Evolutionary conservation across 306 rosid genomes (phyloP), one percentile per base, ranked within the genome.

Genomic region (Argentina anserina): DNA sequence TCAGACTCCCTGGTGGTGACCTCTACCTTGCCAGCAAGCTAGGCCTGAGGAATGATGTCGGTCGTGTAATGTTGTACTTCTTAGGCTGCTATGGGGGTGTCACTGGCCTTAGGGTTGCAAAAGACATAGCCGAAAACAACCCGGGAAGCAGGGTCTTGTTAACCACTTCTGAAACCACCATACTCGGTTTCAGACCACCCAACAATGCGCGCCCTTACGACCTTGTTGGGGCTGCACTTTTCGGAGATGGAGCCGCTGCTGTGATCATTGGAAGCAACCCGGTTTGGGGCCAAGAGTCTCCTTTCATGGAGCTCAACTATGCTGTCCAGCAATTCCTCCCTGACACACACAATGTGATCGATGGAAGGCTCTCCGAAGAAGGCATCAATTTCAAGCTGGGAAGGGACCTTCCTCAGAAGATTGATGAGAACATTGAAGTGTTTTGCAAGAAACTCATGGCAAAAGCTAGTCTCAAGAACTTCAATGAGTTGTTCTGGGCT

Each of bases 181-280:
- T 90, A 1, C 97, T 94, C 0, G 99, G 99, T 20, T 94, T 90
- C 67, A 70, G 97, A 26, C 97, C 99, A 4, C 99, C 97, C 0
- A 94, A 83, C 58, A 88, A 86, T 68, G 82, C 85, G 1, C 82
- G 99, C 46, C 97, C 99, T 11, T 95, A 95, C 21, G 97, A 95
- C 64, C 96, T 95, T 1, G 99, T 95, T 0, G 97, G 97, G n/a
- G 97, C 97, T n/a, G 99, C 97, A 6, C 91, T 95, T 41, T 95
- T 95, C 7, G 97, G 97, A 0, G 99, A 95, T 21, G 97, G 97
- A 1, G 99, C 97, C 6, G 97, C 99, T 0, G 96, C 97, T 0
- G 99, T 73, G 13, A 90, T 95, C 43, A 15, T 95, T 13, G 97
- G 99, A 82, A 52, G 90, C 6, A 61, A 91, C 78, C 97, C 97